Evolutionary conservation across 2,329 filamentous ascomycete species (phyloP), one percentile per base, ranked within the genome.

Genomic region (Phaeoacremonium minimum): DNA sequence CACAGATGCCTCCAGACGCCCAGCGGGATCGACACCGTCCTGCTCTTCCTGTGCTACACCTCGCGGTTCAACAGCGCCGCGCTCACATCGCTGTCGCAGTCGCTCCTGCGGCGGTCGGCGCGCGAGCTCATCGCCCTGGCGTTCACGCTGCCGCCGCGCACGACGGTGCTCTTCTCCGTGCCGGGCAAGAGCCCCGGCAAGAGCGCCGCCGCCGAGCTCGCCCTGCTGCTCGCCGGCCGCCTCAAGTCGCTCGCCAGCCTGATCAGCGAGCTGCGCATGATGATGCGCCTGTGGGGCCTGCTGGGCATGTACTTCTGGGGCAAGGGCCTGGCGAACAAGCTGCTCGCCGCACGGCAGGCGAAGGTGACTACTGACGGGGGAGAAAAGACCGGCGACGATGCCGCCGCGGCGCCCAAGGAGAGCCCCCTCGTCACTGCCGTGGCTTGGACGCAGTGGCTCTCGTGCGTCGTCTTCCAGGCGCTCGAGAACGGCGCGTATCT

Each of bases 401-500:
- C 4, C 46, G 64, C 31, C 62, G n/a, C n/a, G n/a, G n/a, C n/a
- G n/a, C n/a, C n/a, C n/a, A 44, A 68, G 61, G 46, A 51, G 26
- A 44, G 47, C 9, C 48, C 45, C 20, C 52, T 70, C 40, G 69
- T 68, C 43, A 55, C 55, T 7, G 46, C 57, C 20, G 64, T 95
- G 31, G 76, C 77, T 15, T 83, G 80, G 59, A 65, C 75, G 6
- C 85, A 93, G 58, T 76, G 95, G 15, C 45, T 71, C 9, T 71
- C 78, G 9, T 85, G 85, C 57, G 61, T 84, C 8, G 56, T 67
- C 8, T 95, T 85, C 66, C 89, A 96, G 62, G 64, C 77, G 2
- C 71, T 91, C 28, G 93, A 98, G 68, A 96, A 95, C 63, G 73
- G 75, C 28, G 85, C 85, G 13, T 95, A 85, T 65, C 73, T 97